Evolutionary conservation across 805 yeast genomes (phyloP), one percentile per base, ranked within the genome.

Genomic region (Zygoascus ofunaensis): DNA sequence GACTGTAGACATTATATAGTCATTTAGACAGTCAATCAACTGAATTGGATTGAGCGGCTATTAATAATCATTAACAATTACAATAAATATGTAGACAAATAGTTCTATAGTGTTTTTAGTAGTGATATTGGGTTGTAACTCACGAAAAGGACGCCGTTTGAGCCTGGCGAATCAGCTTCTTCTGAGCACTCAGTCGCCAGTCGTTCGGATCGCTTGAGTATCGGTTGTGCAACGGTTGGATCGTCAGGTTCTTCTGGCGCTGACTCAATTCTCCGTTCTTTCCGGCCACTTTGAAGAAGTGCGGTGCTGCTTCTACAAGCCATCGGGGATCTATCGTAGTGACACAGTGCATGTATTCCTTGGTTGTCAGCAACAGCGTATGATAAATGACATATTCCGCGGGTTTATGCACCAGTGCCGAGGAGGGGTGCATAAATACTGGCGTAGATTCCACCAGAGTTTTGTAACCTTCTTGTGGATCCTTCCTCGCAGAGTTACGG

Each of bases 361-460:
- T 85, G 21, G 87, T 75, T 0, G 98, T 90, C 39, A 83, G 62
- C 41, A 90, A 82, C 54, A 90, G 66, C 49, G 90, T 94, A 55
- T 87, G 87, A 59, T 86, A 92, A 14, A 90, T 66, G 4, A 92
- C 68, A 43, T 76, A 67, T 50, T 76, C 81, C 2, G 89, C 81
- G 0, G 87, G 89, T 18, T 92, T 94, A 47, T 77, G 79, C 55
- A 74, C 77, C 24, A 90, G 58, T 0, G 80, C 76, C 0, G 95
- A 83, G 0, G 95, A 81, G 0, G 98, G 98, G 55, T 90, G 98
- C 26, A 90, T 70, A 55, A 68, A 72, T 1, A 87, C 90, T 4
- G 65, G 61, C 1, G 71, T 57, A n/a, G 50, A 44, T 37, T 63
- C 69, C 5, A 55, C 52, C 20, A 69, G 50, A 2, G 72, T 67